Evolutionary conservation across 129 eudicot genomes (phyloP), one percentile per base, ranked within the genome.

Genomic region (Ambrosia artemisiifolia): DNA sequence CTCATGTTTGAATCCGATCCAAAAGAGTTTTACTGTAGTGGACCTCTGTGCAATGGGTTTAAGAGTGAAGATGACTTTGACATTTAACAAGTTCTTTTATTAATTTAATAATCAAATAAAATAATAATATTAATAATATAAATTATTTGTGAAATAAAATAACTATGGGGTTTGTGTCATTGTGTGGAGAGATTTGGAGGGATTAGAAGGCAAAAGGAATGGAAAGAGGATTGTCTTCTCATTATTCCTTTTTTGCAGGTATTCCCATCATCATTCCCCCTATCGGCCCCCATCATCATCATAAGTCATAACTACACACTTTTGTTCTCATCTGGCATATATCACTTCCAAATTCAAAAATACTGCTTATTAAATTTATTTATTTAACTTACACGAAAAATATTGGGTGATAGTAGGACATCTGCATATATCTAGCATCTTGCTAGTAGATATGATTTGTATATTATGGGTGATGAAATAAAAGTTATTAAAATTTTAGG

Each of bases 181-280:
- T 56, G 16, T 55, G 34, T 70, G 3, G 43, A 72, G 24, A 34
- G 74, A 69, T 75, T 24, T 56, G 73, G 67, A 75, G 35, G 73
- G 73, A 75, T 75, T 53, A 1, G 75, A 40, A 54, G 73, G 79
- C 79, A 75, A 40, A 75, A 55, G 47, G 73, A 75, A 75, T 75
- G 44, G 79, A 75, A 65, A 65, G 79, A 53, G 79, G 66, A 65
- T 75, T 75, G 79, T 75, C 79, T 75, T 75, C 73, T 54, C 79
- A 75, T 65, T 46, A 62, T 73, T 73, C 78, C 78, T 61, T 73
- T 62, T 73, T 34, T 62, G 78, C 70, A 73, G 78, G 62, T 73
- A 17, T 73, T 73, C 62, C 62, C 77, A 73, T 73, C 78, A 73
- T 73, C 77, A 73, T 62, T 73, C 70, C 70, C 43, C 50, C 57